Evolutionary conservation across 148 eudicot genomes (phyloP).

Genomic region (Suaeda aralocaspica): DNA sequence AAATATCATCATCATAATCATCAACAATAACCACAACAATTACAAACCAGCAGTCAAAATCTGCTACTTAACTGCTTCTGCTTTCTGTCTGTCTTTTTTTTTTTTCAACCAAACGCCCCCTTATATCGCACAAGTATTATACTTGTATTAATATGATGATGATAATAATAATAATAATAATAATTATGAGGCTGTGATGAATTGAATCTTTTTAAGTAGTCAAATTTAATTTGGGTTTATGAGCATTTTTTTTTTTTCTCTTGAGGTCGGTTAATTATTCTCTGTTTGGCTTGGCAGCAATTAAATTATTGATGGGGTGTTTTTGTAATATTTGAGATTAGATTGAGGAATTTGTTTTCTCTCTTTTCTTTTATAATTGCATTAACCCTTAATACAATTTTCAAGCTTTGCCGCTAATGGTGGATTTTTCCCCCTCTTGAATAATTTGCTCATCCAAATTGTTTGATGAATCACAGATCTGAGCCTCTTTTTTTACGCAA

Average conservation of each 20-base stretch:
- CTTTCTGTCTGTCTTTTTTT: too few species aligned
- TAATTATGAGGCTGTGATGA: slow-evolving; percentile 5
- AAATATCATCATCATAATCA: slow-evolving; percentile 1
- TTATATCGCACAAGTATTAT: neutral
- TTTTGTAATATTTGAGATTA: neutral
- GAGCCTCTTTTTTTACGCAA: neutral
- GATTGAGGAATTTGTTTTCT: neutral
- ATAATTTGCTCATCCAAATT: neutral
- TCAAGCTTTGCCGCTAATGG: slow-evolving; percentile 9
- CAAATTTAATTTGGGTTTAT: neutral
- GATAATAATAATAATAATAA: neutral
- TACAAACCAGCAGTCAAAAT: neutral
- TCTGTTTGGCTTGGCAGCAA: neutral
- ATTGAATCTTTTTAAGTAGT: neutral
- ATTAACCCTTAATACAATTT: neutral
- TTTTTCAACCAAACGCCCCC: neutral
- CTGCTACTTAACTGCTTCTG: too few species aligned
- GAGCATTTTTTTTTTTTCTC: neutral
- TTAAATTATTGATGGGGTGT: neutral
- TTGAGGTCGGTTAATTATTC: neutral
- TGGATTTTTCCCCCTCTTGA: neutral
- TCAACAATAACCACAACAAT: neutral
- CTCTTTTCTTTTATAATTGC: slow-evolving; percentile 1
- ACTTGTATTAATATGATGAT: neutral
- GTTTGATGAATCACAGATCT: slow-evolving; percentile 13